Conservation (phyloP, 176 grass and related monocot species). For the Thinopyrum elongatum region DNA sequence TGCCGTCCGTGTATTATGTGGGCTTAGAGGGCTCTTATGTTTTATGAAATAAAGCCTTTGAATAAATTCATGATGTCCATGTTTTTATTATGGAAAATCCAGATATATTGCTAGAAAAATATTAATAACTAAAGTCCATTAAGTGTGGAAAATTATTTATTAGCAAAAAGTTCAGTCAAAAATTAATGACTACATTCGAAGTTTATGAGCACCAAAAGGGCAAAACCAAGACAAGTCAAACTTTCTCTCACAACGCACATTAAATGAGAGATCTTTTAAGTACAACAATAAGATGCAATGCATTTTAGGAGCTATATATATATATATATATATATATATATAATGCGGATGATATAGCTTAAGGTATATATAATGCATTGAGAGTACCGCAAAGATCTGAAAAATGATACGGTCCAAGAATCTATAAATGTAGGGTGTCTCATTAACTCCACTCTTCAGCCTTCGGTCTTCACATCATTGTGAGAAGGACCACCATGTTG, state of each 20-base stretch:
- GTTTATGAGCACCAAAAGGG: not conserved
- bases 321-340: too few relatives aligned
- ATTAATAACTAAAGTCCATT: not conserved
- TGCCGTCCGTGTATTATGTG: too few relatives aligned
- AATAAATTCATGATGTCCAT: not conserved
- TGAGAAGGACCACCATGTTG: not conserved
- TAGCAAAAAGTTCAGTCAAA: not conserved
- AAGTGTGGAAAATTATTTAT: not conserved
- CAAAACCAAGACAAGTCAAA: not conserved
- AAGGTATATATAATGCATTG: too few relatives aligned
- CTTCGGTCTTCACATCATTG: not conserved
- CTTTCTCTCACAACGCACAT: not conserved
- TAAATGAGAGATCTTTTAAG: not conserved
- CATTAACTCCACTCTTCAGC: too few relatives aligned
- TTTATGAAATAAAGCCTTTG: not conserved
- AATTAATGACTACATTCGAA: not conserved
- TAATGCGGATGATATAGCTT: too few relatives aligned
- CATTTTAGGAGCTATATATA: too few relatives aligned
- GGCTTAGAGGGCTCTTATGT: too few relatives aligned
- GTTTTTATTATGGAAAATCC: not conserved
- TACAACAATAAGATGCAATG: too few relatives aligned
- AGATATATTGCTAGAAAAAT: not conserved
- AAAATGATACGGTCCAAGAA: too few relatives aligned
- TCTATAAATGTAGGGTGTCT: too few relatives aligned
- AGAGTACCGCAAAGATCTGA: too few relatives aligned